These are phyloP conservation scores for Fusarium sp. DNA, from an alignment of 2,329 filamentous ascomycete genomes.

Conservation along the genomic window DNA sequence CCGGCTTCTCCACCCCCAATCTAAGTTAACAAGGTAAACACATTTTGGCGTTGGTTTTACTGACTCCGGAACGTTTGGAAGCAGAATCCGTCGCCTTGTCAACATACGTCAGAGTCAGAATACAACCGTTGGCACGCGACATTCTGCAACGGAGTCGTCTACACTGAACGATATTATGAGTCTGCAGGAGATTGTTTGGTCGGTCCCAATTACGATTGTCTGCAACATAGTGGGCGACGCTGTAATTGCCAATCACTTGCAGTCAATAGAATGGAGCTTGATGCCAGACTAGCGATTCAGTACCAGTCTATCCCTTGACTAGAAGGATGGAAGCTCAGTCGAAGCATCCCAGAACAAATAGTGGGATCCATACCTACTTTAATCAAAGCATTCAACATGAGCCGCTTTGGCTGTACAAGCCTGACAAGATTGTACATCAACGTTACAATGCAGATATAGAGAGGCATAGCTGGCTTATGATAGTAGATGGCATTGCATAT, in stretches of 20 bases:
- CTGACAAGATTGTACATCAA: neutral
- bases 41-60: neutral
- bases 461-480: neutral
- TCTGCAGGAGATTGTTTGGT: conserved; percentile 13
- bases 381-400: neutral
- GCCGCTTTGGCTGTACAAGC: neutral
- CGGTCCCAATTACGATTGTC: conserved; percentile 15
- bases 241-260: conserved; percentile 25
- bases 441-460: neutral
- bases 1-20: conserved; percentile 7
- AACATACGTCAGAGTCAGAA: neutral
- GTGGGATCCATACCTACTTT: neutral
- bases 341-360: conserved; percentile 26
- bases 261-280: conserved; percentile 11
- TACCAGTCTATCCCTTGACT: neutral
- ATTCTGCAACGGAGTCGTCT: neutral
- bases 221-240: conserved; percentile 1
- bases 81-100: neutral
- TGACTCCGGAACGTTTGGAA: neutral
- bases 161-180: neutral
- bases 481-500: neutral
- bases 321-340: conserved; percentile 16
- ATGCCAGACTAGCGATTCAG: conserved; percentile 11
- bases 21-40: neutral
- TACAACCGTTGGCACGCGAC: conserved; percentile 1